Percentiles rank a stretch among this genome's conserved stretches.
phyloP scores from a whole-genome alignment of 2,329 filamentous ascomycete species.

The Phaeosphaeria sp. region DNA sequence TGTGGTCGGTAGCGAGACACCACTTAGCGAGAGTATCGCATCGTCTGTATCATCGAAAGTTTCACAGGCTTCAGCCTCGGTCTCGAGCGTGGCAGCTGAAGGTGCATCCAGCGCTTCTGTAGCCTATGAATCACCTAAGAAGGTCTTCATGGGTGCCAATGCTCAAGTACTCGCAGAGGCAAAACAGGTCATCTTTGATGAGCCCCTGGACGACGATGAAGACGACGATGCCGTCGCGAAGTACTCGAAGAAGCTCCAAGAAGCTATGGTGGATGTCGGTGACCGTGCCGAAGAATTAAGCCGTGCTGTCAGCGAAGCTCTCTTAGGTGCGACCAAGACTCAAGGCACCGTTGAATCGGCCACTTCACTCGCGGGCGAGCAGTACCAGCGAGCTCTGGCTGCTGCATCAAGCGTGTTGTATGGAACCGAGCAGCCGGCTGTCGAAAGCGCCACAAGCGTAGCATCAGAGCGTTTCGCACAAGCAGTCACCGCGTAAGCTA shows the following conservation, averaged over 20 bases:
- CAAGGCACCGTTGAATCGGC: constrained; percentile 58
- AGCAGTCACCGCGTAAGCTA: constrained; percentile 58
- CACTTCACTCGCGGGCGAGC: constrained; percentile 61
- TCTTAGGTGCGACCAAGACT: constrained; percentile 54
- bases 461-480: constrained; percentile 62
- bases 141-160: constrained; percentile 62
- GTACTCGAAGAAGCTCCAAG: constrained; percentile 60
- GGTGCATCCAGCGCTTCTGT: constrained; percentile 26
- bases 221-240: constrained; percentile 54
- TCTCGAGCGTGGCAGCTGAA: constrained; percentile 20
- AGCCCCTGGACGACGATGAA: constrained; percentile 56
- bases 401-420: constrained; percentile 65
- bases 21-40: constrained; percentile 33
- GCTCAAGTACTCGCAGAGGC: constrained; percentile 58
- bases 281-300: constrained; percentile 62
- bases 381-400: constrained; percentile 63
- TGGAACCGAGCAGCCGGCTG: constrained; percentile 52
- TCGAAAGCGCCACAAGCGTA: constrained; percentile 56
- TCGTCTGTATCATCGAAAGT: constrained; percentile 19
- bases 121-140: constrained; percentile 49
- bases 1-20: constrained; percentile 24
- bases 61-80: constrained; percentile 9
- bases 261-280: constrained; percentile 58
- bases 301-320: constrained; percentile 62
- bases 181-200: constrained; percentile 56